phyloP scores from a whole-genome alignment of 768 basidiomycete species.

The Tephrocybe sp. region DNA sequence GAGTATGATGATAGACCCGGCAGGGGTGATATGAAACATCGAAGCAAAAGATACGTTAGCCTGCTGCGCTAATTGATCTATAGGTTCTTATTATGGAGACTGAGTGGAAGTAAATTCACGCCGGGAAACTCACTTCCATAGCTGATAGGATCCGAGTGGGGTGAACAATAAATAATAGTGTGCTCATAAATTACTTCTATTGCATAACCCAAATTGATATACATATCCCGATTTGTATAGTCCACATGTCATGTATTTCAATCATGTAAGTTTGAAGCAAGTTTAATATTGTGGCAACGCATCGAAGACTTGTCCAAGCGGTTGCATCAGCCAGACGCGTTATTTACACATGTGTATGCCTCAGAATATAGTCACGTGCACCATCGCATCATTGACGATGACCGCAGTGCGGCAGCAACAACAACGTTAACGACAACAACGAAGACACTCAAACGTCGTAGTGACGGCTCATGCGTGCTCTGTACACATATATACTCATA shows the following conservation, averaged over 20 bases:
- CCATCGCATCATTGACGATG: neutral
- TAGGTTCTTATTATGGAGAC: too few species aligned
- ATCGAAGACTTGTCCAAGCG: too few species aligned
- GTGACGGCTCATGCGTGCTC: neutral
- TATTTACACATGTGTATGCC: neutral
- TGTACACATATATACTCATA: neutral
- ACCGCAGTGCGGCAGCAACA: neutral
- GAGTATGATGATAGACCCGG: neutral
- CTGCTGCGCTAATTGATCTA: neutral
- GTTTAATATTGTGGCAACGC: too few species aligned
- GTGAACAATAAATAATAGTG: too few species aligned
- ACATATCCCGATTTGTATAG: too few species aligned
- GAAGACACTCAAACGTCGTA: neutral
- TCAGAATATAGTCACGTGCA: neutral
- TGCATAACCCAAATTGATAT: too few species aligned
- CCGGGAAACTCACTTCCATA: too few species aligned
- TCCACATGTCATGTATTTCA: too few species aligned
- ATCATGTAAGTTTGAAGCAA: too few species aligned
- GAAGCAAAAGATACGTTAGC: slow-evolving; percentile 2
- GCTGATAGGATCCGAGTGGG: too few species aligned
- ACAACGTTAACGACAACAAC: neutral
- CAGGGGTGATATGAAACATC: slow-evolving; percentile 5
- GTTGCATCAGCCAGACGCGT: neutral
- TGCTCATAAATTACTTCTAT: too few species aligned
- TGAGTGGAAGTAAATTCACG: too few species aligned